Evolutionary conservation across 805 yeast genomes (phyloP).

Genomic region (Lipomyces starkeyi): DNA sequence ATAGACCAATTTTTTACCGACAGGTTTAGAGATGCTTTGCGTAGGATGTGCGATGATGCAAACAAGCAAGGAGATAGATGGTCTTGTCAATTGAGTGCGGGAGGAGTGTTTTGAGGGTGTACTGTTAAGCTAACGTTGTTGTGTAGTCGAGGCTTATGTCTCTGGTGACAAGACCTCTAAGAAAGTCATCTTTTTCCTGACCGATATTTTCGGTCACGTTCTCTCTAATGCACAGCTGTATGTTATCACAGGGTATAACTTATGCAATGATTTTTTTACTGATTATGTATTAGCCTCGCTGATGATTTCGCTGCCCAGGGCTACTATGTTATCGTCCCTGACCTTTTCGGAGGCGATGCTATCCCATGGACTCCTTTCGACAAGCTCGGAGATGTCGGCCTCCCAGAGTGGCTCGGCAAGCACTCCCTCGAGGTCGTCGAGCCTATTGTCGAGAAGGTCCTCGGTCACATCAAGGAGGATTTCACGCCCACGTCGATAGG

Average conservation of each 20-base stretch:
- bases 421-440: conserved; percentile 59
- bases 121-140: conserved; percentile 6
- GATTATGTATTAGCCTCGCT: conserved; percentile 42
- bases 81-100: background rate
- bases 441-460: conserved; percentile 57
- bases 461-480: conserved; percentile 53
- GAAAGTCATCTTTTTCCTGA: conserved; percentile 61
- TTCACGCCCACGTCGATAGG: conserved; percentile 57
- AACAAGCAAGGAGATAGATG: background rate
- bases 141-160: conserved; percentile 51
- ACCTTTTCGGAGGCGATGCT: conserved; percentile 65
- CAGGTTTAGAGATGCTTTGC: background rate
- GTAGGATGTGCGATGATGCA: background rate
- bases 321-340: conserved; percentile 76
- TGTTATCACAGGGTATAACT: background rate
- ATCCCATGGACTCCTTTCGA: conserved; percentile 45
- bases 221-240: conserved; percentile 60
- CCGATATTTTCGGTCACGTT: conserved; percentile 73
- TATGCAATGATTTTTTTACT: background rate
- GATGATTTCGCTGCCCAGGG: conserved; percentile 62
- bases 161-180: conserved; percentile 56
- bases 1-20: background rate
- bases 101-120: background rate
- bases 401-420: conserved; percentile 57
- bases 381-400: conserved; percentile 37